phyloP scores from a whole-genome alignment of 2,329 filamentous ascomycete genomes.

The Hypoxylon sp. region DNA sequence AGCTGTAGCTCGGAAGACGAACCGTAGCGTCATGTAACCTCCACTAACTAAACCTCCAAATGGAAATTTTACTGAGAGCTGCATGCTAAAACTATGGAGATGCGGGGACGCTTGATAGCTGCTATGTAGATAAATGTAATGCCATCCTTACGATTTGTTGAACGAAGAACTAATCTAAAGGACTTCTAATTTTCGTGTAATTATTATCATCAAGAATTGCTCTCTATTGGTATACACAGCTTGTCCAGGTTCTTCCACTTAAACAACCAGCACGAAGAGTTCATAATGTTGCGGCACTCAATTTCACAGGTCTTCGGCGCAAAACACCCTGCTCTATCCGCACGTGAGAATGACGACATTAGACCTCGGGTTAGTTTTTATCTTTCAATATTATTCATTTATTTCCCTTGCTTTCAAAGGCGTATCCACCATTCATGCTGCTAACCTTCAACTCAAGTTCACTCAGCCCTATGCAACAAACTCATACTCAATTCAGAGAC shows the following conservation, averaged over 20 bases:
- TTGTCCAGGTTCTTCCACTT: too few relatives aligned
- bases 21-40: too few relatives aligned
- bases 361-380: slow-evolving; percentile 31
- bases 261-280: too few relatives aligned
- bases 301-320: slow-evolving; percentile 32
- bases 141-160: slow-evolving; percentile 5
- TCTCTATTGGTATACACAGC: too few relatives aligned
- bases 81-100: slow-evolving; percentile 6
- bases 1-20: too few relatives aligned
- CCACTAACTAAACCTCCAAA: slow-evolving; percentile 4
- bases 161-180: too few relatives aligned
- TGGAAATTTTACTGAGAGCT: slow-evolving; percentile 3
- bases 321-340: slow-evolving; percentile 26
- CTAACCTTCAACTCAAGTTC: slow-evolving; percentile 1
- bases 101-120: too few relatives aligned
- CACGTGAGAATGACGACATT: slow-evolving; percentile 41
- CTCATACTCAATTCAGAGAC: neutral
- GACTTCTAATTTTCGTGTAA: too few relatives aligned
- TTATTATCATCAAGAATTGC: too few relatives aligned
- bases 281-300: slow-evolving; percentile 30
- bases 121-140: too few relatives aligned
- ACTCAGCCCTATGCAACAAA: slow-evolving; percentile 3
- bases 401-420: too few relatives aligned
- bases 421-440: too few relatives aligned
- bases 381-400: neutral